Evolutionary conservation across 1,139 yeast genomes (phyloP).

Genomic region (Scheffersomyces illinoinensis): DNA sequence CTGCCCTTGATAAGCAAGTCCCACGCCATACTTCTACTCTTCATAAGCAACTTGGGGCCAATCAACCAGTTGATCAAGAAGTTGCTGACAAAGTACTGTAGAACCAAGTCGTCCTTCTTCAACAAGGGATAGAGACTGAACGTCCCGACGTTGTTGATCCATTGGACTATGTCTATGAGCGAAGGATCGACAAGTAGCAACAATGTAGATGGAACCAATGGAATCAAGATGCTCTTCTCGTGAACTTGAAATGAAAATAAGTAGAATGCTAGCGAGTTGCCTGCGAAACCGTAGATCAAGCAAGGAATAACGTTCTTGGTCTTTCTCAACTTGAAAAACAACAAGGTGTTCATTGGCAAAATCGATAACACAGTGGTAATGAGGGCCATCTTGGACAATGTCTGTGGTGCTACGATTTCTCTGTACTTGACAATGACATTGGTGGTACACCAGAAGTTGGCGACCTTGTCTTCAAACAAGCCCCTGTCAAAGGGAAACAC

Average conservation of each 20-base stretch:
- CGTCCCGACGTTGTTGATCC: constrained; percentile 83
- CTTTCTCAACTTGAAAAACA: constrained; percentile 18
- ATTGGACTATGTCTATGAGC: constrained; percentile 69
- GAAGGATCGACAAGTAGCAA: constrained; percentile 58
- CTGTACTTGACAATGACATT: constrained; percentile 76
- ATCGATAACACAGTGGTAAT: constrained; percentile 64
- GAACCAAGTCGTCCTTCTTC: constrained; percentile 66
- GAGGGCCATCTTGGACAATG: constrained; percentile 66
- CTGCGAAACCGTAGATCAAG: constrained; percentile 68
- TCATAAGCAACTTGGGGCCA: constrained; percentile 45
- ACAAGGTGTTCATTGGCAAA: constrained; percentile 45
- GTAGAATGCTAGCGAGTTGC: constrained; percentile 85
- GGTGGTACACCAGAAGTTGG: constrained; percentile 94
- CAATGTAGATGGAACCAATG: constrained; percentile 80
- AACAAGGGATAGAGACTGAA: constrained; percentile 90
- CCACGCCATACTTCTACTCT: constrained; percentile 49
- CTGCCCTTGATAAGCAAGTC: constrained; percentile 55
- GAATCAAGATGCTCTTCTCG: constrained; percentile 83
- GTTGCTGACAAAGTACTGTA: constrained; percentile 69
- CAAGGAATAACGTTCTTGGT: constrained; percentile 19
- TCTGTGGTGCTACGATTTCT: constrained; percentile 49
- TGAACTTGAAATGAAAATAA: constrained; percentile 95
- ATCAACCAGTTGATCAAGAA: constrained; percentile 82
- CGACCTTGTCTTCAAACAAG: constrained; percentile 96
- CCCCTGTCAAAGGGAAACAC: constrained; percentile 94